Evolutionary conservation across 257 asterid genomes (phyloP), one percentile per base, ranked within the genome.

Genomic region (Euphrasia confusa): DNA sequence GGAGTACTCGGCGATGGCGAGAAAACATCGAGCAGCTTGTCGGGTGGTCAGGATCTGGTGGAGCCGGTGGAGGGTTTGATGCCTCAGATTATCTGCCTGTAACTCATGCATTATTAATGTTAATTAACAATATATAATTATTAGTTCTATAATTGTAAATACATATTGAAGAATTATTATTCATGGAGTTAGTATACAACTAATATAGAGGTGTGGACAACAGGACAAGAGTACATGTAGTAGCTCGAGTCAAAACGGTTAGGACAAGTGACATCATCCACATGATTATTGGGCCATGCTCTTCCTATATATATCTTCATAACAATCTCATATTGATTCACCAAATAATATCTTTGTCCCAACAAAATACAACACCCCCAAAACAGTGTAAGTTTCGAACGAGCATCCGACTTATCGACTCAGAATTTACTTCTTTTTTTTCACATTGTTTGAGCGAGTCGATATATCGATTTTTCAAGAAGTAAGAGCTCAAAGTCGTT

Each of bases 71-170:
- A 90, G 77, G 13, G 84, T 87, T 66, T 85, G 88, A 58, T 67
- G 87, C 81, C 97, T 77, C 79, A 87, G 69, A 65, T 71, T 71
- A 72, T 90, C 96, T 18, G 93, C 97, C 96, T 90, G 82, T 5
- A 14, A 50, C 50, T 72, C 68, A 60, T 50, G 1, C 7, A n/a
- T 45, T 44, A 10, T 45, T 45, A 42, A 42, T 42, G 6, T 42
- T 12, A 42, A 42, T 42, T 42, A 42, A 30, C 5, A 35, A 5
- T 33, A 33, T 4, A 1, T 33, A 33, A 33, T 33, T 0, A 33
- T 4, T 33, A 33, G 9, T 49, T 49, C 10, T 44, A 44, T 33
- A 33, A 2, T 49, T 49, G 26, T 44, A 44, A 44, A 11, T 33
- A 5, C 7, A 33, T 33, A 33, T 33, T 4, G 8, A 6, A 0